Percentiles rank a stretch among this genome's conserved stretches.
phyloP scores from a whole-genome alignment of 2,329 filamentous ascomycete genomes.

The Coniochaeta ligniaria region DNA sequence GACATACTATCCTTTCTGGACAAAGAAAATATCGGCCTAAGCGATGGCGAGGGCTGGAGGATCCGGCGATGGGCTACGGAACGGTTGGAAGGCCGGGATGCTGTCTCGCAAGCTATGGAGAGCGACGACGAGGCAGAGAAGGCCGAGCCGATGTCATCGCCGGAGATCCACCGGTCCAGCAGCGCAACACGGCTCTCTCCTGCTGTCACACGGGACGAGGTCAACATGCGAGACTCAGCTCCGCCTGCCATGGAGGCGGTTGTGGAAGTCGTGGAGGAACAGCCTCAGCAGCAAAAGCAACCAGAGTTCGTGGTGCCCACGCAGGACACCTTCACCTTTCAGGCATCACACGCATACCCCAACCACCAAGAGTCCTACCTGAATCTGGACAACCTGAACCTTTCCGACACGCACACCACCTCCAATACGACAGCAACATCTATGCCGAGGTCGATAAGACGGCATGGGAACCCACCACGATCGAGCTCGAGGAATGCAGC shows the following conservation, averaged over 20 bases:
- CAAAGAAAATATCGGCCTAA: slow-evolving; percentile 68
- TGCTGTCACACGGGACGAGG: slow-evolving; percentile 20
- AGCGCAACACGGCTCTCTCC: slow-evolving; percentile 28
- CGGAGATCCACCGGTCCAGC: slow-evolving; percentile 44
- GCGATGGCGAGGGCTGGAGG: slow-evolving; percentile 67
- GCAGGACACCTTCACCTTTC: slow-evolving; percentile 62
- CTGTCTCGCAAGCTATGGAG: slow-evolving; percentile 35
- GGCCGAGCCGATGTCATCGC: slow-evolving; percentile 48
- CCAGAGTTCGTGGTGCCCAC: slow-evolving; percentile 41
- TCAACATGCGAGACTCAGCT: slow-evolving; percentile 28
- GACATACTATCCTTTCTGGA: slow-evolving; percentile 84
- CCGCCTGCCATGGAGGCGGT: slow-evolving; percentile 15
- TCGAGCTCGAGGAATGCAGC: slow-evolving; percentile 17
- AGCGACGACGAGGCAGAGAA: slow-evolving; percentile 59
- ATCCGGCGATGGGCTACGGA: slow-evolving; percentile 62
- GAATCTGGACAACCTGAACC: slow-evolving; percentile 53
- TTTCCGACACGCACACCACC: slow-evolving; percentile 39
- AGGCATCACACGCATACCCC: slow-evolving; percentile 54
- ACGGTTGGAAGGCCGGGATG: slow-evolving; percentile 51
- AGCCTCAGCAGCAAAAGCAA: slow-evolving; percentile 10
- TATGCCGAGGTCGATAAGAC: slow-evolving; percentile 6
- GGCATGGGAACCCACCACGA: slow-evolving; percentile 14
- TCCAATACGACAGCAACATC: slow-evolving; percentile 11
- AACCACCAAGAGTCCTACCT: slow-evolving; percentile 47
- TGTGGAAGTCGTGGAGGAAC: slow-evolving; percentile 7